Evolutionary conservation across 2,329 filamentous ascomycete genomes (phyloP).

Genomic region (Fusarium phyllophilum): DNA sequence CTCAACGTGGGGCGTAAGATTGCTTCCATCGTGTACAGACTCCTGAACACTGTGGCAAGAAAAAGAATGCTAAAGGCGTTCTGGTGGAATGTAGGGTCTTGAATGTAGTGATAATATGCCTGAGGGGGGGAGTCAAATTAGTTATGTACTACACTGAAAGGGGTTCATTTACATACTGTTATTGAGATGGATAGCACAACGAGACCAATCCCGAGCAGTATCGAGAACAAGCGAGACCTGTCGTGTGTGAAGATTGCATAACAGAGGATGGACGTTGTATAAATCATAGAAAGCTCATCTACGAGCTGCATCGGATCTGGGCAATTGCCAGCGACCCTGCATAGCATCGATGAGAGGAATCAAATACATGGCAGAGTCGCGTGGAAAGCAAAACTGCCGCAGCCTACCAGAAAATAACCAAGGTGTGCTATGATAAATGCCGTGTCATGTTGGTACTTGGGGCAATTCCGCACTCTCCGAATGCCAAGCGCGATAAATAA

Average conservation of each 20-base stretch:
- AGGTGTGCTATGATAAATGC: not conserved
- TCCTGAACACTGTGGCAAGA: not conserved
- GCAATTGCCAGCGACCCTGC: fast-evolving
- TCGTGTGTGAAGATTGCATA: not conserved
- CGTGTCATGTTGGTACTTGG: not conserved
- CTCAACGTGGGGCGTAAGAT: not conserved
- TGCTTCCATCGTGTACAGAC: not conserved
- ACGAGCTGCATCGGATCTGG: not conserved
- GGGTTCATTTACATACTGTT: too few species aligned
- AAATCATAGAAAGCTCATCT: not conserved
- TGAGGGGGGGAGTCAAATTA: fast-evolving
- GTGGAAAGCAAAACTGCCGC: not conserved
- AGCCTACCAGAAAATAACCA: not conserved
- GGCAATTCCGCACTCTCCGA: not conserved
- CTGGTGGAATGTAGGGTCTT: not conserved
- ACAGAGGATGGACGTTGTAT: not conserved
- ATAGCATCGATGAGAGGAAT: fast-evolving
- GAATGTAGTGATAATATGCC: not conserved
- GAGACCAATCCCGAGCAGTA: not conserved
- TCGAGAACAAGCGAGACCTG: not conserved
- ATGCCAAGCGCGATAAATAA: not conserved
- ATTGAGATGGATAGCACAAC: not conserved
- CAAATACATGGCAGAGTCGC: not conserved
- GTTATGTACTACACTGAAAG: fast-evolving
- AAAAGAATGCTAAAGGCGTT: not conserved